phyloP scores from a whole-genome alignment of 1,284 basidiomycete genomes.

The Sanghuangporus sanghuang region DNA sequence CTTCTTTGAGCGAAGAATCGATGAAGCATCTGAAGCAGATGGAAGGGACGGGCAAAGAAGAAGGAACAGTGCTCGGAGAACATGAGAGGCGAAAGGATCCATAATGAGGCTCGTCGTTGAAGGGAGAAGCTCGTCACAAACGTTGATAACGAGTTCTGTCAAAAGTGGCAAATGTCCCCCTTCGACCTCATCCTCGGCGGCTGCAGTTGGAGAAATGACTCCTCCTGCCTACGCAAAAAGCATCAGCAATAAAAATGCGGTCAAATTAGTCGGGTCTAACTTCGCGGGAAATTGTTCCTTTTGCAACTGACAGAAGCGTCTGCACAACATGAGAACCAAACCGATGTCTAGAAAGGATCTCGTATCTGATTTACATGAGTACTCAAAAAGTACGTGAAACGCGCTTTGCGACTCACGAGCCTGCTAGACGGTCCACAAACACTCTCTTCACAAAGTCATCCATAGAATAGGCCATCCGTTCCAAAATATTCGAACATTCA shows the following conservation, averaged over 20 bases:
- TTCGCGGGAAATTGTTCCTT: constrained; percentile 79
- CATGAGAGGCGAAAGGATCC: constrained; percentile 86
- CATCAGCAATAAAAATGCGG: not conserved
- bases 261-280: constrained; percentile 36
- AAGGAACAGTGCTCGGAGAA: constrained; percentile 72
- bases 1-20: constrained; percentile 64
- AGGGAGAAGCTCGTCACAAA: constrained; percentile 71
- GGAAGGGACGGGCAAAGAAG: constrained; percentile 61
- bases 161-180: constrained; percentile 70
- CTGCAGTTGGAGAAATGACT: constrained; percentile 49
- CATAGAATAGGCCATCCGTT: constrained; percentile 86
- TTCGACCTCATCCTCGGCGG: constrained; percentile 35
- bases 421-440: constrained; percentile 78
- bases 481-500: constrained; percentile 83
- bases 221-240: constrained; percentile 47
- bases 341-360: constrained; percentile 67
- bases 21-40: constrained; percentile 29
- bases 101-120: constrained; percentile 60
- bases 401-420: constrained; percentile 61
- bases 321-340: constrained; percentile 93
- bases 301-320: constrained; percentile 72
- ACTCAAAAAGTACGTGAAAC: not conserved
- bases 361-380: constrained; percentile 43
- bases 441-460: constrained; percentile 90
- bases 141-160: constrained; percentile 59